Evolutionary conservation across 164 flowering plant species (phyloP).

Genomic region (Dillenia suffruticosa): DNA sequence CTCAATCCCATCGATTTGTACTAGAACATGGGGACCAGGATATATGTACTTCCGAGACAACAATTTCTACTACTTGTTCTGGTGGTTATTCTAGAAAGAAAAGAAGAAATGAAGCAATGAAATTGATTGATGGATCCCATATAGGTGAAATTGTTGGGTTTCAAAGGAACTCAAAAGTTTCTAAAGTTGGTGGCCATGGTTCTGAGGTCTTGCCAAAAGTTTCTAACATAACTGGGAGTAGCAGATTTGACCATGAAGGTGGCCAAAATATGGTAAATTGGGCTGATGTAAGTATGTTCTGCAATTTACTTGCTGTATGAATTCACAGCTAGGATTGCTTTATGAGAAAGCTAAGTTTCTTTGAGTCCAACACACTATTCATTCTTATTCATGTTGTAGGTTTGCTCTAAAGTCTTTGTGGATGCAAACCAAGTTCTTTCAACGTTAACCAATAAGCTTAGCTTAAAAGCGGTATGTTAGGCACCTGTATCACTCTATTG

Average conservation of each 20-base stretch:
- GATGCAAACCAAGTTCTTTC: conserved; percentile 29
- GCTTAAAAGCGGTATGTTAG: conserved; percentile 34
- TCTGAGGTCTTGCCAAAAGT: conserved; percentile 12
- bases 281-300: conserved; percentile 44
- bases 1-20: conserved; percentile 11
- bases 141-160: conserved; percentile 12
- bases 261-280: conserved; percentile 19
- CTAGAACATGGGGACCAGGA: conserved; percentile 4
- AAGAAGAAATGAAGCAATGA: conserved; percentile 29
- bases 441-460: conserved; percentile 35
- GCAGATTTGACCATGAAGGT: conserved; percentile 14
- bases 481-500: not conserved
- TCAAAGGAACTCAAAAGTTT: conserved; percentile 31
- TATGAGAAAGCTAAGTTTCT: not conserved
- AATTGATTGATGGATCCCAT: conserved; percentile 16
- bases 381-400: conserved; percentile 34
- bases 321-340: not conserved
- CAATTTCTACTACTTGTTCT: conserved; percentile 8
- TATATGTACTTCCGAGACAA: conserved; percentile 3
- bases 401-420: conserved; percentile 31
- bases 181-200: conserved; percentile 18
- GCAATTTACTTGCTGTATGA: not conserved
- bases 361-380: not conserved
- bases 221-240: conserved; percentile 11
- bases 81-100: conserved; percentile 26